Evolutionary conservation across 2,329 filamentous ascomycete genomes (phyloP).

Genomic region (Cylindrodendrum hubeiense): DNA sequence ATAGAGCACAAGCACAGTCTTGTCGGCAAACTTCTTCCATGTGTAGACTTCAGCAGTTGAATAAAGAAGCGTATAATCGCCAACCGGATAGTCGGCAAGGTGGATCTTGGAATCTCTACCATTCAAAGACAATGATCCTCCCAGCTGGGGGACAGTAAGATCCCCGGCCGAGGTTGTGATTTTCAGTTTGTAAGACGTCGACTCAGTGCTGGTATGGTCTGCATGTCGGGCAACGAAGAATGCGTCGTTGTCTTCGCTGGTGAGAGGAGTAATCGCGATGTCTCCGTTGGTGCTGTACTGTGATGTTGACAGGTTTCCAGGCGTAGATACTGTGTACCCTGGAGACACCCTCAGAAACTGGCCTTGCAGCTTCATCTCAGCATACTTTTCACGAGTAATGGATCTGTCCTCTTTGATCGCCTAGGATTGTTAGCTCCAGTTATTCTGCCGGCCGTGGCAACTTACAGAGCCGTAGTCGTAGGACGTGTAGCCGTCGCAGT

Average conservation of each 20-base stretch:
- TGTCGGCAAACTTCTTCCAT: constrained; percentile 72
- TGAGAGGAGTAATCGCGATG: constrained; percentile 72
- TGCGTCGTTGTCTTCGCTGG: constrained; percentile 60
- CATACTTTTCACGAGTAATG: constrained; percentile 80
- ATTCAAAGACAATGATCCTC: constrained; percentile 67
- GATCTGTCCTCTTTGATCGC: constrained; percentile 76
- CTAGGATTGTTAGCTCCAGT: not conserved
- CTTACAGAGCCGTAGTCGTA: constrained; percentile 65
- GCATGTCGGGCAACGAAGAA: constrained; percentile 78
- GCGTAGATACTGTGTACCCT: constrained; percentile 72
- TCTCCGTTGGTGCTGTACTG: constrained; percentile 64
- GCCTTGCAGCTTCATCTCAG: constrained; percentile 80
- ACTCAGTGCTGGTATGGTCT: constrained; percentile 69
- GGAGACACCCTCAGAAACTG: constrained; percentile 82
- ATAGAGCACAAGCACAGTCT: constrained; percentile 73
- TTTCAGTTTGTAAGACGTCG: constrained; percentile 72
- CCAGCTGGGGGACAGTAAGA: constrained; percentile 69
- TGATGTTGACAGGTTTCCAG: constrained; percentile 62
- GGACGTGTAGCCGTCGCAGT: constrained; percentile 73
- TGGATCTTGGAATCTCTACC: constrained; percentile 77
- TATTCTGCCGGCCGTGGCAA: not conserved
- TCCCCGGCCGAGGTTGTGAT: constrained; percentile 67
- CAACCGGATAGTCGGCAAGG: constrained; percentile 75
- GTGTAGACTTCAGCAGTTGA: constrained; percentile 79
- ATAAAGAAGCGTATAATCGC: constrained; percentile 71